Evolutionary conservation across 1,284 basidiomycete species (phyloP), one percentile per base, ranked within the genome.

Genomic region (Uromyces viciae-fabae): DNA sequence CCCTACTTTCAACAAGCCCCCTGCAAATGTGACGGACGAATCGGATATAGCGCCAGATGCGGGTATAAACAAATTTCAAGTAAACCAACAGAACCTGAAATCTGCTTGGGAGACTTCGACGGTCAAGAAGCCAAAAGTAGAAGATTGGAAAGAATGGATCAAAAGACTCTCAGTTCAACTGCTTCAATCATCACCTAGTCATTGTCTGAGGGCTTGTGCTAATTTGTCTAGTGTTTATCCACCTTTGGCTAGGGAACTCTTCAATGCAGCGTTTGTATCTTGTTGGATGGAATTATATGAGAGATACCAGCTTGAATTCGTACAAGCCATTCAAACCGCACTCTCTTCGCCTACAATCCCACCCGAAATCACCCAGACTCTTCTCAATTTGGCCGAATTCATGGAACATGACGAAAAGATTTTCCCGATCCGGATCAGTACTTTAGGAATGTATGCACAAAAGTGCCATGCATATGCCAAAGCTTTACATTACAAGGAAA

Each of bases 361-460:
- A 0, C 90, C 93, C 3, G 95, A 98, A 78, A 90, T 99, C 42
- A 93, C 97, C n/a, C 94, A 98, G 85, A 91, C 93, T 68, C 88
- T 99, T 40, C 90, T 99, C 82, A 95, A 95, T 86, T 89, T 99
- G n/a, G 95, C 95, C 9, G 97, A 99, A 86, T 99, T 99, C 86
- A 98, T 99, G 94, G 97, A 99, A 87, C 97, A 98, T 84, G 96
- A 99, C 86, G 97, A 99, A 86, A 98, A 98, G 86, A 90, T 94
- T 0, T 88, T 99, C 0, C 94, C 95, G 0, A 98, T 99, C 83
- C 94, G 98, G 84, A 92, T 96, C 83, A 91, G 93, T 73, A 93
- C 93, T 17, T 90, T 99, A 5, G 97, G 97, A 75, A 94, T 96
- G 85, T 94, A 96, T 85, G 83, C 97, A 0, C 91, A 94, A 87